Evolutionary conservation across 225 moss, liverwort and hornwort species (phyloP).

Genomic region (Antitrichia curtipendula): DNA sequence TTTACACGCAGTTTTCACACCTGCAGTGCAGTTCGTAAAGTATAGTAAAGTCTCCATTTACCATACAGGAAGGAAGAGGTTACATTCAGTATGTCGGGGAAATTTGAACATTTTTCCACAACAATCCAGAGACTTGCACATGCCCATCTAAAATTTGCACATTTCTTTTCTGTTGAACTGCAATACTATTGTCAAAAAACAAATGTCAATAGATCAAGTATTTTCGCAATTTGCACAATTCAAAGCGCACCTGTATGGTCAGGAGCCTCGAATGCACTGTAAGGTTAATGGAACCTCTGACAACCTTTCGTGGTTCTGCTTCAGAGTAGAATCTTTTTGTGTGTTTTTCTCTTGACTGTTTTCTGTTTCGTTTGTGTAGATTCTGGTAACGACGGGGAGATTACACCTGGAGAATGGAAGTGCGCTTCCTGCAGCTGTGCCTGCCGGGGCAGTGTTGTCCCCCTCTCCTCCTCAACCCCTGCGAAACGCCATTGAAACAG

Average conservation of each 20-base stretch:
- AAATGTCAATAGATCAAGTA: not conserved
- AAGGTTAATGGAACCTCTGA: not conserved
- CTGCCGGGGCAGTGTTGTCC: constrained; percentile 15
- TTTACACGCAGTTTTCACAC: not conserved
- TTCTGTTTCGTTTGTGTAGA: not conserved
- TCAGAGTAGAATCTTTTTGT: not conserved
- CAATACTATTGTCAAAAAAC: not conserved
- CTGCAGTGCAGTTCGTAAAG: not conserved
- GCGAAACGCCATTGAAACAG: constrained; percentile 52
- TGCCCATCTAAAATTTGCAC: not conserved
- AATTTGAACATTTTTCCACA: not conserved
- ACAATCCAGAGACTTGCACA: not conserved
- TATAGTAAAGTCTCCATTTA: not conserved
- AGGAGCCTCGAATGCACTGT: not conserved
- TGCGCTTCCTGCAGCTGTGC: constrained; percentile 13
- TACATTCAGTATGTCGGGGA: not conserved
- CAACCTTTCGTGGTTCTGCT: not conserved
- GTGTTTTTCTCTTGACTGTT: too few relatives aligned
- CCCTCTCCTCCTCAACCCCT: constrained; percentile 23
- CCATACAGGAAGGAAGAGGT: not conserved
- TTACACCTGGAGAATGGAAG: constrained; percentile 27
- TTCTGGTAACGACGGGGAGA: constrained; percentile 2
- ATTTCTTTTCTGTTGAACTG: not conserved
- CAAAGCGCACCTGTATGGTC: not conserved
- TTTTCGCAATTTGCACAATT: not conserved